phyloP scores from a whole-genome alignment of 2,329 filamentous ascomycete genomes.

The Fusarium papillatum region DNA sequence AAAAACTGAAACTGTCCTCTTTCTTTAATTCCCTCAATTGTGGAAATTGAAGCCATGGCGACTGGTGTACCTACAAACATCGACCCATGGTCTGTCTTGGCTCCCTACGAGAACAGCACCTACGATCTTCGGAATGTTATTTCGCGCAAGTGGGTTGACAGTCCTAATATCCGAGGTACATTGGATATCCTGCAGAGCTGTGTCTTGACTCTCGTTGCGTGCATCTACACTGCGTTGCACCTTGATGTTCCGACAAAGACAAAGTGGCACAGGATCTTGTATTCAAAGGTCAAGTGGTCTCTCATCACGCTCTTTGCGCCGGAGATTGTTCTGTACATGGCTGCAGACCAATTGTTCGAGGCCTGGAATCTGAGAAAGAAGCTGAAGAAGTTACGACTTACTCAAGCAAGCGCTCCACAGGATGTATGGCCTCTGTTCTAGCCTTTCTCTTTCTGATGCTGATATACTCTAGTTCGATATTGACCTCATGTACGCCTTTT shows the following conservation, averaged over 20 bases:
- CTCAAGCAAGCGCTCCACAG: background rate
- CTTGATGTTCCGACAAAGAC: conserved; percentile 48
- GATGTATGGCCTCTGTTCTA: background rate
- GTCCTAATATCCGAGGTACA: background rate
- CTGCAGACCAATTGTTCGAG: conserved; percentile 31
- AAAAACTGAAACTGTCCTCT: background rate
- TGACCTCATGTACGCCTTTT: conserved; percentile 44
- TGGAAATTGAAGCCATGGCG: background rate
- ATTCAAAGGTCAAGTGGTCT: conserved; percentile 46
- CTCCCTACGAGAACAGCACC: background rate
- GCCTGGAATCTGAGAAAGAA: conserved; percentile 12
- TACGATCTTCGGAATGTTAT: background rate
- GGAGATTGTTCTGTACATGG: conserved; percentile 46
- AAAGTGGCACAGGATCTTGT: conserved; percentile 10
- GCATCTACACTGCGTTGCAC: conserved; percentile 52
- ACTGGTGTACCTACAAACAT: background rate
- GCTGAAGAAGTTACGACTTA: background rate
- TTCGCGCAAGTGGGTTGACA: background rate
- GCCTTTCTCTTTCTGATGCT: background rate
- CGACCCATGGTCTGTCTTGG: background rate
- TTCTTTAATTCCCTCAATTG: background rate
- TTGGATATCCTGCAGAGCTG: conserved; percentile 48
- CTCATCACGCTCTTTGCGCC: conserved; percentile 47
- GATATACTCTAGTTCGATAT: conserved; percentile 8
- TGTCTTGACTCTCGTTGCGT: conserved; percentile 48